Base-by-base conservation (phyloP, 805 yeast genomes). In the Candida mattraensis region DNA sequence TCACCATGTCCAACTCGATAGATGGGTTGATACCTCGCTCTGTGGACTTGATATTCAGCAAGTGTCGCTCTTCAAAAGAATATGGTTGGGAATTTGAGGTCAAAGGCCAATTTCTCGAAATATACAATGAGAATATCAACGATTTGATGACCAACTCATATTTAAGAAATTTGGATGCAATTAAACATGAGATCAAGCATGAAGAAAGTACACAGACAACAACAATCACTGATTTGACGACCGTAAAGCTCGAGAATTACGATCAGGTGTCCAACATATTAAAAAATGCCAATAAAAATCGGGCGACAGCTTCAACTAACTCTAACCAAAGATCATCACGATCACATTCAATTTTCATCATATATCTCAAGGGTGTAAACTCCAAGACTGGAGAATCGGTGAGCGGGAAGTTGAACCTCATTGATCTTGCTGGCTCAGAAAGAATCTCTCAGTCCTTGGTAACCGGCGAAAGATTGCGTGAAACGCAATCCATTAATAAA, bases 391-490 rank as follows among this genome's bases (percentile, higher is more conserved):
- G 76, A 0, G 75, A 74, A 18, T 40, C 44, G 1, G 58, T 72
- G 2, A 50, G 62, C 11, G 93, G 96, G 8, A 70, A 75, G 2
- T 64, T 91, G 39, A 89, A 91, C 53, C 64, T 91, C 36, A 79
- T 93, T 31, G 99, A 91, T 61, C 67, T 91, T 37, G 99, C 99
- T 0, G 99, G 99, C 2, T 87, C 96, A 0, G 99, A 91, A 63
- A 69, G 98, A 39, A 66, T 89, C 11, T 60, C 80, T 7, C 70
- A 75, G 12, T 84, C 96, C 0, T 84, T 80, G 51, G 94, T 78
- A 0, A 72, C 75, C 1, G 97, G 97, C 0, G 85, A 80, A 9
- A 63, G 97, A 31, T 64, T 91, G 18, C 75, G 76, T 45, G 99
- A 91, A 59, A 89, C 98, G 0, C 91, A 84, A 51, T 76, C 88